Evolutionary conservation across 2,329 filamentous ascomycete genomes (phyloP).

Genomic region (Mycosphaerella sp.): DNA sequence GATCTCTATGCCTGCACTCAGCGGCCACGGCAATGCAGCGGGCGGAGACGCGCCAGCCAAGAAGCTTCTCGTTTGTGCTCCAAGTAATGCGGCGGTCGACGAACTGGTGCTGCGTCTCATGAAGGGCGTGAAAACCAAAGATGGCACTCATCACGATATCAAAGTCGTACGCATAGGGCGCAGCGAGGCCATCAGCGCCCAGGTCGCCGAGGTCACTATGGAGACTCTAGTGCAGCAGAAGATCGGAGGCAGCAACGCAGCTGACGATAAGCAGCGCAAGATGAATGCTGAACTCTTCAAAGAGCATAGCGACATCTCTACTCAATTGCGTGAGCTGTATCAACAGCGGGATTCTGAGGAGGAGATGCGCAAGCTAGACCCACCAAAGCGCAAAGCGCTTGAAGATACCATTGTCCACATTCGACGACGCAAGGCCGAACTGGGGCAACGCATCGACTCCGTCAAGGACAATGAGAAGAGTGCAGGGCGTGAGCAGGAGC

Average conservation of each 20-base stretch:
- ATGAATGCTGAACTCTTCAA: constrained; percentile 63
- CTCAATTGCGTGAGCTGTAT: constrained; percentile 64
- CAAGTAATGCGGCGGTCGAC: constrained; percentile 95
- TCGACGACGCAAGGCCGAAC: constrained; percentile 66
- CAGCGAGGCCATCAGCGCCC: constrained; percentile 84
- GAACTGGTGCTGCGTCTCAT: constrained; percentile 92
- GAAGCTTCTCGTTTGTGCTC: constrained; percentile 94
- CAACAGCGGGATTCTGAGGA: constrained; percentile 56
- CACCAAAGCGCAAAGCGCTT: constrained; percentile 54
- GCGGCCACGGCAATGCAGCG: constrained; percentile 15
- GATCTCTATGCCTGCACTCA: constrained; percentile 35
- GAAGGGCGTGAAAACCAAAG: constrained; percentile 70
- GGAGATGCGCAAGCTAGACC: constrained; percentile 24
- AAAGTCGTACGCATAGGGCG: constrained; percentile 85
- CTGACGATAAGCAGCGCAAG: constrained; percentile 41
- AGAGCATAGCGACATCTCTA: constrained; percentile 55
- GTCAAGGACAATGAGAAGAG: constrained; percentile 81
- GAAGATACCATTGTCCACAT: constrained; percentile 72
- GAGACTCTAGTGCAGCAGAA: constrained; percentile 81
- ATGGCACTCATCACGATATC: constrained; percentile 66
- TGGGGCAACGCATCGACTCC: constrained; percentile 79
- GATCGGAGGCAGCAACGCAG: constrained; percentile 43
- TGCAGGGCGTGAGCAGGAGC: constrained; percentile 74
- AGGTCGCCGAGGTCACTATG: constrained; percentile 83
- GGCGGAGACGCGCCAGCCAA: constrained; percentile 50